phyloP scores from a whole-genome alignment of 2,329 filamentous ascomycete species.

The Madurella fahalii region DNA sequence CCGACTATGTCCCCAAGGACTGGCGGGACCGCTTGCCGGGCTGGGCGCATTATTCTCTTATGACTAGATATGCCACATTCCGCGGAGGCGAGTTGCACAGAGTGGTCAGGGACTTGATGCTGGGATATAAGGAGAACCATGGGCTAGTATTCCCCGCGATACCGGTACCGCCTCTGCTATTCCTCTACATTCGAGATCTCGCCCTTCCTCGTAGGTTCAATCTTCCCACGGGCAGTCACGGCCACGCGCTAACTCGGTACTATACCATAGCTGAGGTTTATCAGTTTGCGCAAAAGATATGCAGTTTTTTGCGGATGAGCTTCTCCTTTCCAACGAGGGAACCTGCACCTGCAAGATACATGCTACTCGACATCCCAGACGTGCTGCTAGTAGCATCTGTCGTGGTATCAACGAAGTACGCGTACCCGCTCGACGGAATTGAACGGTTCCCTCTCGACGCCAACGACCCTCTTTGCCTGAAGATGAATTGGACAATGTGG shows the following conservation, averaged over 20 bases:
- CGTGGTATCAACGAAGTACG: constrained; percentile 71
- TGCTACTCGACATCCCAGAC: constrained; percentile 64
- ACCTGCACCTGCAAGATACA: constrained; percentile 19
- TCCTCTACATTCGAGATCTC: constrained; percentile 66
- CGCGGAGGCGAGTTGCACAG: constrained; percentile 59
- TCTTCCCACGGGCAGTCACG: neutral
- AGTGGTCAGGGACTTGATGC: constrained; percentile 56
- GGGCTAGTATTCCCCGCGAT: constrained; percentile 68
- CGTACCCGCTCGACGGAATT: constrained; percentile 67
- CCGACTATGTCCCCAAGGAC: constrained; percentile 55
- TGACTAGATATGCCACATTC: constrained; percentile 41
- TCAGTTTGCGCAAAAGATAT: constrained; percentile 54
- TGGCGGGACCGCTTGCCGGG: constrained; percentile 63
- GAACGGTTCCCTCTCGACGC: constrained; percentile 46
- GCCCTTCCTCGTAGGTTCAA: constrained; percentile 63
- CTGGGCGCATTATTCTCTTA: constrained; percentile 56
- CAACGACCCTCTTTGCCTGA: constrained; percentile 54
- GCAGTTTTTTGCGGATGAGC: constrained; percentile 45
- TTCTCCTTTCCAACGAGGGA: constrained; percentile 53
- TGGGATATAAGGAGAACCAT: constrained; percentile 64
- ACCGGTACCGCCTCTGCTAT: constrained; percentile 64
- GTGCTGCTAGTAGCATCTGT: constrained; percentile 66
- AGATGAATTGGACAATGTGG: constrained; percentile 74
- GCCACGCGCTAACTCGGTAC: constrained; percentile 28
- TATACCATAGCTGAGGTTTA: constrained; percentile 57